Evolutionary conservation across 1,284 basidiomycete species (phyloP).

Genomic region (Trametes versicolor): DNA sequence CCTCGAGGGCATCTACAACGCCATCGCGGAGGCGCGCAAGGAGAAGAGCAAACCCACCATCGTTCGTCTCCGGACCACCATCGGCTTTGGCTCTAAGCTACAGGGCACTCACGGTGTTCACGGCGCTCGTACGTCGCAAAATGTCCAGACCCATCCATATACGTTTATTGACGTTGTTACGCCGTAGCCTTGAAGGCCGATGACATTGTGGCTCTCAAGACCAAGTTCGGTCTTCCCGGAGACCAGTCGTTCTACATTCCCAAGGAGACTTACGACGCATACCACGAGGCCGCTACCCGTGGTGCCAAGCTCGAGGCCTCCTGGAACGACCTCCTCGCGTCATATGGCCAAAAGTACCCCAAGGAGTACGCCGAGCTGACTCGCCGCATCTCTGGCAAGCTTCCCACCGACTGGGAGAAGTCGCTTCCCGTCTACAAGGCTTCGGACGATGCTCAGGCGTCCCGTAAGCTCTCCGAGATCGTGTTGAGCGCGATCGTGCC

Average conservation of each 20-base stretch:
- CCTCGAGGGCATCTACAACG: conserved; percentile 80
- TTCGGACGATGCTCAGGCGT: conserved; percentile 86
- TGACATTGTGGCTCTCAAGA: conserved; percentile 88
- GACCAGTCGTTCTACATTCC: conserved; percentile 87
- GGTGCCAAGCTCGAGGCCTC: conserved; percentile 80
- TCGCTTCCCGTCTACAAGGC: conserved; percentile 86
- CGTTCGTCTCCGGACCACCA: conserved; percentile 89
- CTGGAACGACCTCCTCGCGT: conserved; percentile 80
- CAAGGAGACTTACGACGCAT: conserved; percentile 76
- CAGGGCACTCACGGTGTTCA: conserved; percentile 95
- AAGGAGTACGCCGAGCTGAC: conserved; percentile 87
- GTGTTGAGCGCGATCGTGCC: conserved; percentile 83
- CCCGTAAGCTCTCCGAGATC: conserved; percentile 94
- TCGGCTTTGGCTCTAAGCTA: conserved; percentile 93
- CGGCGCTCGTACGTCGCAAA: conserved; percentile 78
- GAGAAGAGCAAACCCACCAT: conserved; percentile 88
- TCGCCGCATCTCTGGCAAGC: conserved; percentile 85
- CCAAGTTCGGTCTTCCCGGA: conserved; percentile 86
- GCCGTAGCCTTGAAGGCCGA: conserved; percentile 87
- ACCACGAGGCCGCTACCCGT: conserved; percentile 71
- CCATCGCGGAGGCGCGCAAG: conserved; percentile 82
- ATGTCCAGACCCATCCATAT: background rate
- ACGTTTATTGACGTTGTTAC: background rate
- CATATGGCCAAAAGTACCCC: conserved; percentile 85
- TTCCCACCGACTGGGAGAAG: conserved; percentile 91